phyloP scores from a whole-genome alignment of 805 yeast genomes.

The Zygoascus bituminiphila region DNA sequence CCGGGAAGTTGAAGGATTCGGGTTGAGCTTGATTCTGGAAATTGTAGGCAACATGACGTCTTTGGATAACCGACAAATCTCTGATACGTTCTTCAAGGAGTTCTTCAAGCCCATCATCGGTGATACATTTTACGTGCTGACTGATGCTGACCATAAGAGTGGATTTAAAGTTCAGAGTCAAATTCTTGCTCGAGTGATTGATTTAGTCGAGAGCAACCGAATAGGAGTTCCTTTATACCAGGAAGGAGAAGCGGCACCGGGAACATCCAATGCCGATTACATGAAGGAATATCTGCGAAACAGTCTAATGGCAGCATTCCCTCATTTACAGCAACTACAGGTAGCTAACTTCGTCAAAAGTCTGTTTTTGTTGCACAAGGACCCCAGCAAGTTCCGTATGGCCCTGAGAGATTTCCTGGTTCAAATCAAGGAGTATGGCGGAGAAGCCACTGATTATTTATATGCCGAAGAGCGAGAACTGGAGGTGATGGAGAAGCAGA shows the following conservation, averaged over 20 bases:
- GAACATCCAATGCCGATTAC: constrained; percentile 72
- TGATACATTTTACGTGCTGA: constrained; percentile 86
- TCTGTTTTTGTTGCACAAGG: constrained; percentile 59
- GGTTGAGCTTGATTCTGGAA: constrained; percentile 76
- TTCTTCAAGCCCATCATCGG: constrained; percentile 83
- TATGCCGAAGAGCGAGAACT: constrained; percentile 88
- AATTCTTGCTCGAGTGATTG: constrained; percentile 73
- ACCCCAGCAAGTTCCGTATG: constrained; percentile 67
- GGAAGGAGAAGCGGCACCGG: constrained; percentile 73
- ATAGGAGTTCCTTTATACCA: constrained; percentile 72
- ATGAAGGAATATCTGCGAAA: constrained; percentile 74
- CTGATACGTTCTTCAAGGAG: constrained; percentile 79
- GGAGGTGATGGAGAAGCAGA: constrained; percentile 60
- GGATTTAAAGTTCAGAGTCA: constrained; percentile 87
- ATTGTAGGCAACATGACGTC: constrained; percentile 76
- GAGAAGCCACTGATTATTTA: constrained; percentile 70
- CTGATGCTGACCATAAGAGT: constrained; percentile 96
- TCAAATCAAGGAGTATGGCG: constrained; percentile 92
- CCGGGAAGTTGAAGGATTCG: constrained; percentile 92
- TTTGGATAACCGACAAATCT: constrained; percentile 52
- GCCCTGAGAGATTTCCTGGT: constrained; percentile 91
- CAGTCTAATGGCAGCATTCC: constrained; percentile 83
- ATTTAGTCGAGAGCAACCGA: constrained; percentile 67
- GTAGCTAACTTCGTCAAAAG: constrained; percentile 73
- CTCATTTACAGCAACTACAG: constrained; percentile 79